phyloP scores from a whole-genome alignment of 2,329 filamentous ascomycete species.

The Coniochaeta ligniaria region DNA sequence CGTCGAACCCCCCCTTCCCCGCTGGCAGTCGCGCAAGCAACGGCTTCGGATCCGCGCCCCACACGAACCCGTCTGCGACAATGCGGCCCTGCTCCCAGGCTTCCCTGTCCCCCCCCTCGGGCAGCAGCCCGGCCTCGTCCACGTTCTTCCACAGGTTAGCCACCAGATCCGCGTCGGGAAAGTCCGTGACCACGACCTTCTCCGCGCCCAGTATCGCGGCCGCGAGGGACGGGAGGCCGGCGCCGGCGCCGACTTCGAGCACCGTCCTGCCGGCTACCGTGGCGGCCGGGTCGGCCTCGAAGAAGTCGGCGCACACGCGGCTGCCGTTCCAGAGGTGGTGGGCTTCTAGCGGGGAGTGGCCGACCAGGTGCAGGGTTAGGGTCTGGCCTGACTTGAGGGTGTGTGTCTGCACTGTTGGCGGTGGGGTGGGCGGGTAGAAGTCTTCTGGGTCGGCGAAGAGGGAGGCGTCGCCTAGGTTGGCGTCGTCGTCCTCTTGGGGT shows the following conservation, averaged over 20 bases:
- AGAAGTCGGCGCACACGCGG: constrained; percentile 67
- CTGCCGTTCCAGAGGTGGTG: constrained; percentile 90
- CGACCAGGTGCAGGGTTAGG: constrained; percentile 71
- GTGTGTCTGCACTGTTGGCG: constrained; percentile 67
- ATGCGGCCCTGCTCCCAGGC: constrained; percentile 26
- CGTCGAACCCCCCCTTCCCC: constrained; percentile 53
- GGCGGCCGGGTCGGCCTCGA: constrained; percentile 62
- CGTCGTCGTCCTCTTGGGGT: constrained; percentile 25
- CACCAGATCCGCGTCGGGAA: constrained; percentile 78
- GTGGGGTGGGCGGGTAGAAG: constrained; percentile 72
- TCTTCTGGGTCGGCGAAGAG: constrained; percentile 77
- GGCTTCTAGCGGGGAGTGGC: constrained; percentile 82
- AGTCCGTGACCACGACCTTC: constrained; percentile 77
- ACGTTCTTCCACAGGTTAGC: constrained; percentile 75
- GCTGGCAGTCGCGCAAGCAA: constrained; percentile 51
- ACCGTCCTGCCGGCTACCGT: constrained; percentile 59
- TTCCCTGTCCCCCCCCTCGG: constrained; percentile 26
- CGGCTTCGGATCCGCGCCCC: constrained; percentile 60
- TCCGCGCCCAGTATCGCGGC: constrained; percentile 65
- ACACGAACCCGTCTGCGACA: constrained; percentile 68
- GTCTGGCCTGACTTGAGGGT: constrained; percentile 57
- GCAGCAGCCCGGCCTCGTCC: constrained; percentile 39
- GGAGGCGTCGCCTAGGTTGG: constrained; percentile 27
- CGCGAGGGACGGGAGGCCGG: constrained; percentile 75
- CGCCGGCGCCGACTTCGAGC: constrained; percentile 83